phyloP scores from a whole-genome alignment of 1,284 basidiomycete species.

The Thelephora terrestris region DNA sequence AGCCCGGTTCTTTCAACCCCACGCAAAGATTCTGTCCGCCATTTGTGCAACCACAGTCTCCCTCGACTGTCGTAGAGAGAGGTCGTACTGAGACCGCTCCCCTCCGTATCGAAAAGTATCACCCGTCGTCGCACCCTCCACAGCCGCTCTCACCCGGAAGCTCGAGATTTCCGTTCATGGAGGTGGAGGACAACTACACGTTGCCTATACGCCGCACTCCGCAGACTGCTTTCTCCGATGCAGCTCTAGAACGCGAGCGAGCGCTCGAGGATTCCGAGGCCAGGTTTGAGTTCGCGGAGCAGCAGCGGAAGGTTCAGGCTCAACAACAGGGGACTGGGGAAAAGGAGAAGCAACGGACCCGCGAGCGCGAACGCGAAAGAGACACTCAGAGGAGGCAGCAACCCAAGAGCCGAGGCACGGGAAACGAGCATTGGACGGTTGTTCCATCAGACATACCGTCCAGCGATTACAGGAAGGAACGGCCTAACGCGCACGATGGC shows the following conservation, averaged over 20 bases:
- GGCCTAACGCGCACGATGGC: slow-evolving; percentile 23
- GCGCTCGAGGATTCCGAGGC: slow-evolving; percentile 29
- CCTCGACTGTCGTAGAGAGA: slow-evolving; percentile 26
- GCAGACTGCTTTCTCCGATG: slow-evolving; percentile 42
- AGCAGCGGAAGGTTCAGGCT: slow-evolving; percentile 21
- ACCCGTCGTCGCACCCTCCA: slow-evolving; percentile 9
- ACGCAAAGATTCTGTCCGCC: slow-evolving; percentile 11
- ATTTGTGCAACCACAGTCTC: slow-evolving; percentile 18
- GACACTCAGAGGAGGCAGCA: slow-evolving; percentile 7
- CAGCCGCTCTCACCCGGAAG: slow-evolving; percentile 14
- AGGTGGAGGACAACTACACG: slow-evolving; percentile 29
- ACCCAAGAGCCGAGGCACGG: slow-evolving; percentile 8
- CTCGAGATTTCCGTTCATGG: slow-evolving; percentile 6
- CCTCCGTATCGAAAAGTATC: slow-evolving; percentile 14
- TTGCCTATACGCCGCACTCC: slow-evolving; percentile 18
- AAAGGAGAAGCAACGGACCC: slow-evolving; percentile 5
- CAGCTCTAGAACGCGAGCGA: slow-evolving; percentile 38
- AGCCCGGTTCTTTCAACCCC: slow-evolving; percentile 25
- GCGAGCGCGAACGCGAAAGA: slow-evolving; percentile 10
- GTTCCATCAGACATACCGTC: slow-evolving; percentile 25
- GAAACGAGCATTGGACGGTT: slow-evolving; percentile 34
- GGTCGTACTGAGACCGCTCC: slow-evolving; percentile 11
- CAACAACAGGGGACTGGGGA: slow-evolving; percentile 5
- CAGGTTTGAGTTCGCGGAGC: slow-evolving; percentile 23
- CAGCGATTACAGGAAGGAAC: slow-evolving; percentile 19